Evolutionary conservation across 75 land plant species (phyloP).

Genomic region (Gnetum montanum): DNA sequence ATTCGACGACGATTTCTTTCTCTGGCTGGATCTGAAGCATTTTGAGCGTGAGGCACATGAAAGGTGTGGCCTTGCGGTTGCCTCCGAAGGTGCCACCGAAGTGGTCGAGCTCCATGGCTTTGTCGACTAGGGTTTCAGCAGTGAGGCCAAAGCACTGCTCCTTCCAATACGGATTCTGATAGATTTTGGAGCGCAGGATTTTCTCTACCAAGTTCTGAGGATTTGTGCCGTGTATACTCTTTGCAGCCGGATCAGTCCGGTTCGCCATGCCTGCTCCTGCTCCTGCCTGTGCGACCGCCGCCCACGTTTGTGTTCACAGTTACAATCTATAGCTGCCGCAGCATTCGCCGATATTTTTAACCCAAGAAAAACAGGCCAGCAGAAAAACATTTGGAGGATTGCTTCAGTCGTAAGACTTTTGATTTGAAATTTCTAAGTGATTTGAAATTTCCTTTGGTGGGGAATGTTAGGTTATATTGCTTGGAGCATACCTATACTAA

Average conservation of each 20-base stretch:
- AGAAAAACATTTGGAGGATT: too few species aligned
- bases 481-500: too few species aligned
- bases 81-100: constrained; percentile 96
- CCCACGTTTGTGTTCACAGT: too few species aligned
- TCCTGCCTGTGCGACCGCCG: background rate
- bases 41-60: constrained; percentile 89
- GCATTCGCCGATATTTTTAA: too few species aligned
- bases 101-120: constrained; percentile 99
- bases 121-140: constrained; percentile 97
- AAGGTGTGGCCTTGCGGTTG: constrained; percentile 89
- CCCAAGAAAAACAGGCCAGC: too few species aligned
- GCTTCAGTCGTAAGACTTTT: too few species aligned
- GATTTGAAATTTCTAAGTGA: too few species aligned
- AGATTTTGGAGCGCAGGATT: constrained; percentile 85
- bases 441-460: too few species aligned
- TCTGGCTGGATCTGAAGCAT: constrained; percentile 99
- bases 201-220: constrained; percentile 98
- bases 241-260: constrained; percentile 91
- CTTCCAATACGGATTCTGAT: constrained; percentile 96
- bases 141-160: constrained; percentile 99
- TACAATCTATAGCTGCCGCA: too few species aligned
- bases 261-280: constrained; percentile 66
- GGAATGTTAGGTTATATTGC: too few species aligned
- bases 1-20: constrained; percentile 98
- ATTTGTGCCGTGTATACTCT: constrained; percentile 93